Evolutionary conservation across 2,329 filamentous ascomycete species (phyloP).

Genomic region (Aulographum hederae): DNA sequence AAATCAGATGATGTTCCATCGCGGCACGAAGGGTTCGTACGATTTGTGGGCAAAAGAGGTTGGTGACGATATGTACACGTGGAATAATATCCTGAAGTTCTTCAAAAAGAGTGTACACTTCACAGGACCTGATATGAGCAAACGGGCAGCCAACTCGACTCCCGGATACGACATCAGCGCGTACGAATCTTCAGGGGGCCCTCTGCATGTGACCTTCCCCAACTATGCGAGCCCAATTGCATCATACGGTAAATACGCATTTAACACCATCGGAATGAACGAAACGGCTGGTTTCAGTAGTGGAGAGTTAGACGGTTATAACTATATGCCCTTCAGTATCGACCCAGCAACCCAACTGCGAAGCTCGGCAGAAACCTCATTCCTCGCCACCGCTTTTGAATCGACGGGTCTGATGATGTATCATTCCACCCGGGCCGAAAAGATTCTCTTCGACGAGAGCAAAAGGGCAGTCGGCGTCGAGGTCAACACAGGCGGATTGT

Average conservation of each 20-base stretch:
- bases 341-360: constrained; percentile 9
- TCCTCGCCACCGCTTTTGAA: constrained; percentile 9
- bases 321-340: constrained; percentile 13
- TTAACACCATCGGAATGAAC: constrained; percentile 9
- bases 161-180: constrained; percentile 7
- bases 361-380: constrained; percentile 8
- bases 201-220: constrained; percentile 3
- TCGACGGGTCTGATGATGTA: constrained; percentile 12
- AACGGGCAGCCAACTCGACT: constrained; percentile 11
- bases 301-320: constrained; percentile 1
- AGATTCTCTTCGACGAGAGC: constrained; percentile 15
- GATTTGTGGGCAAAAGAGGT: constrained; percentile 14
- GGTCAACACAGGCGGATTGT: constrained; percentile 1
- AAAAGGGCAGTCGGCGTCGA: constrained; percentile 5
- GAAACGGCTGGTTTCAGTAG: constrained; percentile 10
- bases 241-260: constrained; percentile 5
- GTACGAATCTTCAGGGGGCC: constrained; percentile 1
- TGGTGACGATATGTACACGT: constrained; percentile 14
- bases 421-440: constrained; percentile 13
- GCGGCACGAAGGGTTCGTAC: constrained; percentile 2
- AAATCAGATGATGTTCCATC: constrained; percentile 3
- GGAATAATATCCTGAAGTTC: constrained; percentile 12
- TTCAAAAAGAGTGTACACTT: constrained; percentile 13
- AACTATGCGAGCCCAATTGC: constrained; percentile 1
- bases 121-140: constrained; percentile 12